phyloP scores from a whole-genome alignment of 768 basidiomycete genomes.

The Amanita thiersii region DNA sequence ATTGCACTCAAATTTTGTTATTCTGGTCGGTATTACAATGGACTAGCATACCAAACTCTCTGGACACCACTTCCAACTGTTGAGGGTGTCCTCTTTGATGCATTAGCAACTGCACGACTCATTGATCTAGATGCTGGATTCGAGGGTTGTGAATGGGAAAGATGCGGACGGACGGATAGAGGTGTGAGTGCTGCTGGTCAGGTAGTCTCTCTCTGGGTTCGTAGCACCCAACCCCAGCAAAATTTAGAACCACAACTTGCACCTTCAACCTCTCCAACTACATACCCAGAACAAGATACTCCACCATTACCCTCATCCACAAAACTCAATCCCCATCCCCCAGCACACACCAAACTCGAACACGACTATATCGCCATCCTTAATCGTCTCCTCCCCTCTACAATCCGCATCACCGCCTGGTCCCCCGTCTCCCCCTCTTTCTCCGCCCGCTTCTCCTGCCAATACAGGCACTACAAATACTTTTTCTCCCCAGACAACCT shows the following conservation, averaged over 20 bases:
- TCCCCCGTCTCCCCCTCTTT: constrained; percentile 75
- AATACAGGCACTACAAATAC: constrained; percentile 92
- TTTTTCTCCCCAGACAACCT: constrained; percentile 73
- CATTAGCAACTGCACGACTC: constrained; percentile 68
- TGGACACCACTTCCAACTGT: constrained; percentile 81
- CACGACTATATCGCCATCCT: constrained; percentile 73
- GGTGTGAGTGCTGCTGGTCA: constrained; percentile 94
- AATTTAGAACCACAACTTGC: constrained; percentile 10
- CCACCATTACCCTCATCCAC: constrained; percentile 13
- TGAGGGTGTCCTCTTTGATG: constrained; percentile 78
- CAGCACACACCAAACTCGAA: constrained; percentile 28
- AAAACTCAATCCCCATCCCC: constrained; percentile 10
- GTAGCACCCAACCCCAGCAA: constrained; percentile 50
- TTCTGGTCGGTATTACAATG: constrained; percentile 87
- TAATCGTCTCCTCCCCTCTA: constrained; percentile 82
- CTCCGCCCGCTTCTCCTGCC: constrained; percentile 85
- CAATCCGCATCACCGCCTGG: constrained; percentile 91
- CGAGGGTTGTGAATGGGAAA: constrained; percentile 85
- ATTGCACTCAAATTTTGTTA: constrained; percentile 94
- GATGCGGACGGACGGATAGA: constrained; percentile 90
- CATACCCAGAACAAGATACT: no score
- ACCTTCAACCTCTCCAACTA: constrained; percentile 5
- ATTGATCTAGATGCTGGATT: constrained; percentile 68
- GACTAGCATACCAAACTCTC: constrained; percentile 73
- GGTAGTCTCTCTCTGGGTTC: constrained; percentile 86